Conservation (phyloP, 495 filamentous ascomycete genomes). For the Penicillium canariense region DNA sequence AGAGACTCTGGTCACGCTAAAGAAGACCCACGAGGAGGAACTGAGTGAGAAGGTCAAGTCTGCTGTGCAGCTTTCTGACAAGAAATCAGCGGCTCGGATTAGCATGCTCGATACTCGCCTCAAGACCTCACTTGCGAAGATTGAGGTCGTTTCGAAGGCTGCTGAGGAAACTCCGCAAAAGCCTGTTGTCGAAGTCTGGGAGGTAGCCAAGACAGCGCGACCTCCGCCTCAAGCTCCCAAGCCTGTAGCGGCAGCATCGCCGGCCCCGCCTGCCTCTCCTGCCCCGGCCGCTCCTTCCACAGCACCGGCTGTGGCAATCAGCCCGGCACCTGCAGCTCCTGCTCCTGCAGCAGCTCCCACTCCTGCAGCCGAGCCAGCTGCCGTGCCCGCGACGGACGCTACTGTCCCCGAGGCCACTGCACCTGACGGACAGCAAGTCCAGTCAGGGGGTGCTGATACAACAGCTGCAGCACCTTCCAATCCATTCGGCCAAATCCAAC, state of each 20-base stretch:
- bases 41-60: slow-evolving; percentile 44
- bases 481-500: slow-evolving; percentile 36
- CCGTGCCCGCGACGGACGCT: slow-evolving; percentile 5
- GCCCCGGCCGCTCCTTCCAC: slow-evolving; percentile 25
- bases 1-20: slow-evolving; percentile 43
- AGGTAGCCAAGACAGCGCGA: slow-evolving; percentile 68
- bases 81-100: slow-evolving; percentile 66
- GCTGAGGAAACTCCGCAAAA: slow-evolving; percentile 79
- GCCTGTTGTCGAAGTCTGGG: slow-evolving; percentile 83
- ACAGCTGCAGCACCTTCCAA: slow-evolving; percentile 20
- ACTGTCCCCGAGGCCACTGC: background rate
- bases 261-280: slow-evolving; percentile 31
- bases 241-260: slow-evolving; percentile 29
- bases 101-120: slow-evolving; percentile 77
- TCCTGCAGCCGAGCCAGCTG: slow-evolving; percentile 18
- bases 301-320: slow-evolving; percentile 11
- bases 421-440: background rate
- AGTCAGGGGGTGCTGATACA: background rate
- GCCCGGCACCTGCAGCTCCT: slow-evolving; percentile 15
- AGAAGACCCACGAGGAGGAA: slow-evolving; percentile 48
- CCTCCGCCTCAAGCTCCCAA: slow-evolving; percentile 44
- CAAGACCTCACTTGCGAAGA: slow-evolving; percentile 63
- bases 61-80: slow-evolving; percentile 47
- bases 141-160: slow-evolving; percentile 74
- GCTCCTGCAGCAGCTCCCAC: slow-evolving; percentile 5